phyloP scores from a whole-genome alignment of 73 alveolate species.

The Tetrahymena thermophila region DNA sequence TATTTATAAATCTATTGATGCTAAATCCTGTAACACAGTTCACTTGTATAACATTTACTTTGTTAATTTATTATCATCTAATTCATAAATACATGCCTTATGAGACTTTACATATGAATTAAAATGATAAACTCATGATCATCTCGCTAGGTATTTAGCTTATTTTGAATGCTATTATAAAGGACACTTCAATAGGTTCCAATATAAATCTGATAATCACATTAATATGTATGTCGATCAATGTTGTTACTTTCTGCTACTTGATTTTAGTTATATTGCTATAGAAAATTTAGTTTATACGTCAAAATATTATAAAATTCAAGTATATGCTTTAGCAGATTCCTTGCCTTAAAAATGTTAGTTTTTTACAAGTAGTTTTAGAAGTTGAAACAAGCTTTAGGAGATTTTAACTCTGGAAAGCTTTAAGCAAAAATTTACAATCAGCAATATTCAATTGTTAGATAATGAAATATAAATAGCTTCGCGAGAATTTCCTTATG shows the following conservation, averaged over 20 bases:
- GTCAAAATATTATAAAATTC: background rate
- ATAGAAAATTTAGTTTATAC: background rate
- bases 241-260: background rate
- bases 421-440: background rate
- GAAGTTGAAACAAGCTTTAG: background rate
- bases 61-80: background rate
- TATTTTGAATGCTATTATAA: background rate
- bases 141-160: background rate
- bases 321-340: background rate
- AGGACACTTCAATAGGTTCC: background rate
- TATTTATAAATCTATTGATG: background rate
- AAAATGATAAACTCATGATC: background rate
- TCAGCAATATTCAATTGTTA: background rate
- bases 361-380: background rate
- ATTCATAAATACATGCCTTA: background rate
- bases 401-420: background rate
- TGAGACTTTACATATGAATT: background rate
- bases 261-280: background rate
- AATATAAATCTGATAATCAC: background rate
- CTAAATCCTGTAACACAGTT: background rate
- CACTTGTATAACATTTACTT: background rate
- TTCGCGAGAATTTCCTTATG: background rate
- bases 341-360: background rate
- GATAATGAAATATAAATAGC: background rate
- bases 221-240: background rate